Percentiles rank a stretch among this genome's conserved stretches.
These are phyloP conservation scores for Vicia sativa DNA, from an alignment of 306 rosid species.

Conservation along the genomic window DNA sequence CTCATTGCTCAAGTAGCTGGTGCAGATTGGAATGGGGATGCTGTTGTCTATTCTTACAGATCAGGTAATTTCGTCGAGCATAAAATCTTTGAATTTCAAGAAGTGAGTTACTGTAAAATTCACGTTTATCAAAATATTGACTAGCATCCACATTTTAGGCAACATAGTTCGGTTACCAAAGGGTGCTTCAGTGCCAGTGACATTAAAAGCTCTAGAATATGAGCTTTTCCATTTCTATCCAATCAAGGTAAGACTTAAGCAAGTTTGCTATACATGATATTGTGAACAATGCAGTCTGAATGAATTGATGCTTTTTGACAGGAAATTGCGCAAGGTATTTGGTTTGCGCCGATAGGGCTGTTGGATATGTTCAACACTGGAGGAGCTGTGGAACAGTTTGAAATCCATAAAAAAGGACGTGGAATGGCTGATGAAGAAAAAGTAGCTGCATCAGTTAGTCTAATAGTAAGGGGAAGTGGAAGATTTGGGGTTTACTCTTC, in stretches of 20 bases:
- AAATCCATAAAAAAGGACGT: neutral
- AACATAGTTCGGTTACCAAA: slow-evolving; percentile 6
- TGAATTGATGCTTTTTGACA: neutral
- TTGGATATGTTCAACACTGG: slow-evolving; percentile 33
- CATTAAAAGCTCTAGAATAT: slow-evolving; percentile 66
- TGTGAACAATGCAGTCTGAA: no score
- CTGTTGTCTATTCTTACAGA: slow-evolving; percentile 23
- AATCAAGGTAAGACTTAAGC: slow-evolving; percentile 47
- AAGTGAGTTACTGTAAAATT: neutral
- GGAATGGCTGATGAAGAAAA: no score
- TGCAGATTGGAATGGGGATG: slow-evolving; percentile 27
- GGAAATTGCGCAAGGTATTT: slow-evolving; percentile 18
- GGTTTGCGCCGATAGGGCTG: slow-evolving; percentile 24
- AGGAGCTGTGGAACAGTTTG: slow-evolving; percentile 30
- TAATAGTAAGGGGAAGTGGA: slow-evolving; percentile 25
- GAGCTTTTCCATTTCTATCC: slow-evolving; percentile 79
- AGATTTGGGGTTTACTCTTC: slow-evolving; percentile 20
- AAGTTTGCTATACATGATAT: no score
- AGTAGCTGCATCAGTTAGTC: neutral
- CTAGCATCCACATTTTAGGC: neutral
- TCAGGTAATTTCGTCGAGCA: neutral
- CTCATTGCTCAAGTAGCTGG: slow-evolving; percentile 30
- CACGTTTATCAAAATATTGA: neutral
- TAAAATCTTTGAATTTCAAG: neutral
- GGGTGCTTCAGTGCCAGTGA: slow-evolving; percentile 39